Evolutionary conservation across 345 rosid species (phyloP).

Genomic region (Stellera chamaejasme): DNA sequence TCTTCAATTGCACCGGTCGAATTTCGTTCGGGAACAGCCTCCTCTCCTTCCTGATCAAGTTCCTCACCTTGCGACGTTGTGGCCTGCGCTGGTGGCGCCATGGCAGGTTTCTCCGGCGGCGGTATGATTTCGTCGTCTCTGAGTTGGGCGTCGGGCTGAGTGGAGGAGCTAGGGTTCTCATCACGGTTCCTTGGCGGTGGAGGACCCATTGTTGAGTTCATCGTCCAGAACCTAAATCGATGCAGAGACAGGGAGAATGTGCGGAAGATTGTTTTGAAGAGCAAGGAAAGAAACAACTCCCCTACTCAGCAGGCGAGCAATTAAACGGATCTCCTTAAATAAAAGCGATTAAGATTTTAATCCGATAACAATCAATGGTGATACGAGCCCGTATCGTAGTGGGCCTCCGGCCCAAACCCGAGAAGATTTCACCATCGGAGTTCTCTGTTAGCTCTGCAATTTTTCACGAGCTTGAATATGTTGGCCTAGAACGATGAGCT

Average conservation of each 20-base stretch:
- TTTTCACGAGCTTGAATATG: too few relatives aligned
- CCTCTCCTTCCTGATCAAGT: slow-evolving; percentile 2
- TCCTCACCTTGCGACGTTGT: slow-evolving; percentile 14
- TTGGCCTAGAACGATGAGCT: too few relatives aligned
- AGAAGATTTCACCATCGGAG: too few relatives aligned
- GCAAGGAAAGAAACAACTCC: too few relatives aligned
- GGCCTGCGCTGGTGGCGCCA: slow-evolving; percentile 24
- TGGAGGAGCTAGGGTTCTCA: slow-evolving; percentile 12
- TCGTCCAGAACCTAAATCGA: background rate
- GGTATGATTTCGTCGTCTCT: slow-evolving; percentile 12
- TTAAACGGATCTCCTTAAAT: too few relatives aligned
- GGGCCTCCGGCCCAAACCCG: too few relatives aligned
- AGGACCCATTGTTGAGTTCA: slow-evolving; percentile 36
- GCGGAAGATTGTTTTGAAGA: background rate
- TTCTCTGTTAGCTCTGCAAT: too few relatives aligned
- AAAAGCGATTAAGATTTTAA: too few relatives aligned
- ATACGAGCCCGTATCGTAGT: too few relatives aligned
- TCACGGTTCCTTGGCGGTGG: slow-evolving; percentile 46
- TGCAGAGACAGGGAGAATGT: slow-evolving; percentile 5
- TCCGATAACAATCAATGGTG: too few relatives aligned
- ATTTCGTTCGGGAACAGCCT: slow-evolving; percentile 1
- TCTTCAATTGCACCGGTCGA: slow-evolving; percentile 14
- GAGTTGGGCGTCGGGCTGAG: slow-evolving; percentile 5
- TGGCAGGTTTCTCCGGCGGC: slow-evolving; percentile 10
- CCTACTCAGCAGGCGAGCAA: too few relatives aligned